Conservation (phyloP, 192 early-diverging fungal genomes). For the Geosiphon pyriformis region DNA sequence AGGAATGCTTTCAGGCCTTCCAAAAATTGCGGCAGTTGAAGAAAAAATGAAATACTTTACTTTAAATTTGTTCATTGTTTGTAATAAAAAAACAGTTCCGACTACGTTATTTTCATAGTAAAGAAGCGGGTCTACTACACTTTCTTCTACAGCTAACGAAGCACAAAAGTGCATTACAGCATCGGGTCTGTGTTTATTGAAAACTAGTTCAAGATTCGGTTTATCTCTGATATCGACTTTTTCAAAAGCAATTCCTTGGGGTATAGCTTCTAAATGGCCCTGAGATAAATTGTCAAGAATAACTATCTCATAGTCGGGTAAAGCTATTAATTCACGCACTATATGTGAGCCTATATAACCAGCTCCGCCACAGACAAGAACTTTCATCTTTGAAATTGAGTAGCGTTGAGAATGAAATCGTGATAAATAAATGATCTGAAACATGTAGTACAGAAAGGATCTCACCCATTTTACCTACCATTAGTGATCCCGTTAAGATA, state of each 20-base stretch:
- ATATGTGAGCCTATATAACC: constrained; percentile 93
- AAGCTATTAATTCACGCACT: constrained; percentile 65
- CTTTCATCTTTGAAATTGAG: no score
- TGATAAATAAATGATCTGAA: no score
- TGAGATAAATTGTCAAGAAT: constrained; percentile 81
- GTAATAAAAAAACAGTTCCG: constrained; percentile 77
- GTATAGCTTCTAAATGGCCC: constrained; percentile 23
- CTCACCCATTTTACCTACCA: no score
- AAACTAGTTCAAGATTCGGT: constrained; percentile 32
- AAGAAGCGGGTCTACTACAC: constrained; percentile 64
- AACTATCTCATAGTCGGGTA: constrained; percentile 66
- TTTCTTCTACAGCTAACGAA: constrained; percentile 79
- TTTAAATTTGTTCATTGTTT: constrained; percentile 70
- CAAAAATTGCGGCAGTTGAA: constrained; percentile 87
- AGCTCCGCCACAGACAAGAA: constrained; percentile 61
- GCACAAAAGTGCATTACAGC: constrained; percentile 78
- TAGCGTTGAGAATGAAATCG: no score
- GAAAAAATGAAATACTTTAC: constrained; percentile 89
- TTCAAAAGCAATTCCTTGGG: constrained; percentile 28
- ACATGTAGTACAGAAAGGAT: no score
- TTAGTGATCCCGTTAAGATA: no score
- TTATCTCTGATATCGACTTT: constrained; percentile 41
- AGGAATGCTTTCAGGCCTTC: constrained; percentile 35
- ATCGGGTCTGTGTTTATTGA: constrained; percentile 31
- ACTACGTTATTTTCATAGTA: constrained; percentile 94